These are phyloP conservation scores for Apiospora sp. DNA, from an alignment of 2,329 filamentous ascomycete genomes.

Conservation along the genomic window DNA sequence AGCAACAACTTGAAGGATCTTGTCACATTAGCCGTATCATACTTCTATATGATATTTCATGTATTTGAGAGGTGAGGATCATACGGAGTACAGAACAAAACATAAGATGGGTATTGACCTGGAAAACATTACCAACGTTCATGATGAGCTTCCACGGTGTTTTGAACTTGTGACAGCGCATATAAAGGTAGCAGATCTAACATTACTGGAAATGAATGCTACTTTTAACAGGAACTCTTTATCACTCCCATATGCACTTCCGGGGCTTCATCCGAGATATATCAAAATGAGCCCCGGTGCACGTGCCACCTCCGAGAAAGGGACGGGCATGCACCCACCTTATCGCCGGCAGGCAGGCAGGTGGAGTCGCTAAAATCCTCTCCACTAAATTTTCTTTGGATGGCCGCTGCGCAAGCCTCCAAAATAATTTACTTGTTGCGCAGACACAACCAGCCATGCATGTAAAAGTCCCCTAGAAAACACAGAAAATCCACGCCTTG, in stretches of 20 bases:
- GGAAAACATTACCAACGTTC: no score
- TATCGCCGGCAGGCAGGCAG: background rate
- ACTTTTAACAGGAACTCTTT: background rate
- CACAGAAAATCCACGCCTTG: background rate
- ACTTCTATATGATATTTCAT: background rate
- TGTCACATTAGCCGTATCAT: background rate
- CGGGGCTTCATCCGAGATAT: constrained; percentile 4
- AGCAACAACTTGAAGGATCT: background rate
- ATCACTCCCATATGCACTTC: background rate
- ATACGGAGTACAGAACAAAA: background rate
- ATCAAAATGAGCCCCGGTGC: background rate
- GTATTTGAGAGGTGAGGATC: background rate
- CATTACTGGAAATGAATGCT: background rate
- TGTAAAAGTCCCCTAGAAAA: constrained; percentile 8
- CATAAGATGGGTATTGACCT: background rate
- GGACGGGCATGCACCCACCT: background rate
- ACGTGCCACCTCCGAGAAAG: background rate
- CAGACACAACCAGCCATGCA: constrained; percentile 8
- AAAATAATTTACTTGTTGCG: constrained; percentile 1
- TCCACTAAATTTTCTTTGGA: constrained; percentile 11
- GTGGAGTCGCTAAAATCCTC: constrained; percentile 14
- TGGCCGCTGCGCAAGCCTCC: background rate
- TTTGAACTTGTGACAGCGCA: background rate
- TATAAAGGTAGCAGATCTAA: background rate
- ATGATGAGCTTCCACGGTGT: background rate